These are phyloP conservation scores for Hyphodiscus sp. DNA, from an alignment of 2,329 filamentous ascomycete genomes.

Conservation along the genomic window DNA sequence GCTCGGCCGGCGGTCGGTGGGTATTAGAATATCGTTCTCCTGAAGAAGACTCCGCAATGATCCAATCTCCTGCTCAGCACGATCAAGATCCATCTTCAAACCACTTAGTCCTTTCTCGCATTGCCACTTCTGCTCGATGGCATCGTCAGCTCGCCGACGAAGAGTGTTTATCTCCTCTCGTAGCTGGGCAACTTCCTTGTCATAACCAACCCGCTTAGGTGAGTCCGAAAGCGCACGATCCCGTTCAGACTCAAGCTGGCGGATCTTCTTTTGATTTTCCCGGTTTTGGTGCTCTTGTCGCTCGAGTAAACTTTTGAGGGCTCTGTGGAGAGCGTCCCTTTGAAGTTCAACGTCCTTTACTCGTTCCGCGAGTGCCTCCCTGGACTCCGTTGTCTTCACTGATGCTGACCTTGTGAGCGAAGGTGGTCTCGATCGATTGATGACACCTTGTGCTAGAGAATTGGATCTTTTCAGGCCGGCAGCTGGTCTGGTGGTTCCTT, in stretches of 20 bases:
- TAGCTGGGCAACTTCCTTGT: constrained; percentile 72
- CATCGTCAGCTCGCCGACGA: constrained; percentile 83
- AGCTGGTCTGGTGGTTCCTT: constrained; percentile 32
- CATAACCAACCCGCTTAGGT: constrained; percentile 71
- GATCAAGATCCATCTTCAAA: constrained; percentile 93
- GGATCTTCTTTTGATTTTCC: constrained; percentile 76
- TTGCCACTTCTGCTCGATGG: constrained; percentile 91
- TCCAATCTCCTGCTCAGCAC: constrained; percentile 85
- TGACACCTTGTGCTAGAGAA: constrained; percentile 46
- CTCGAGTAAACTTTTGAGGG: constrained; percentile 77
- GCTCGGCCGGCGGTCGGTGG: constrained; percentile 47
- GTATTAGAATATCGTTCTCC: constrained; percentile 75
- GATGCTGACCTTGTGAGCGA: constrained; percentile 53
- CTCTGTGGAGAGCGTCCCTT: constrained; percentile 82
- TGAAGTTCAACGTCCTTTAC: constrained; percentile 92
- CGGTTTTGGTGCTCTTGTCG: constrained; percentile 80
- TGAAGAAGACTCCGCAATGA: constrained; percentile 72
- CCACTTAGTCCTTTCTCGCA: constrained; percentile 85
- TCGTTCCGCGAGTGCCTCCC: constrained; percentile 67
- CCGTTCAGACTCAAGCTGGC: constrained; percentile 69
- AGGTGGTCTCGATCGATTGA: constrained; percentile 26
- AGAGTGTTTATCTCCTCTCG: constrained; percentile 80
- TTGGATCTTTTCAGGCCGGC: constrained; percentile 57
- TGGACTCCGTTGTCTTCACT: constrained; percentile 39
- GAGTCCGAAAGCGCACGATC: constrained; percentile 63